These are phyloP conservation scores for Schizochytrium sp. DNA, from an alignment of 108 stramenopile species.

Conservation along the genomic window DNA sequence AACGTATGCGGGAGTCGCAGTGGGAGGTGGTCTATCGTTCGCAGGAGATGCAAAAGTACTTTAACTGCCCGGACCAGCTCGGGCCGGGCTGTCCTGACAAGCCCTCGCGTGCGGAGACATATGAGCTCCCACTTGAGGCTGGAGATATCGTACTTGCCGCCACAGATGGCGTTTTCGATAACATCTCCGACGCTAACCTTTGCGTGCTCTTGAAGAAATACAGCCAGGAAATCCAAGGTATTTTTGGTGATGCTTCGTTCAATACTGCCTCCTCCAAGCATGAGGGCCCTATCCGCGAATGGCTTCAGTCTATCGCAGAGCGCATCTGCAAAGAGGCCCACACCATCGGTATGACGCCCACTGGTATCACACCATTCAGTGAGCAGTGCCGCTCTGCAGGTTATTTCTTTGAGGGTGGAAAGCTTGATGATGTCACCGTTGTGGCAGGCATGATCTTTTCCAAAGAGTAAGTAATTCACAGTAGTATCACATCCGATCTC, in stretches of 20 bases:
- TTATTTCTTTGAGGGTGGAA: conserved; percentile 23
- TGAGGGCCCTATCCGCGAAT: background rate
- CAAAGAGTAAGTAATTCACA: background rate
- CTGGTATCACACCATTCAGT: conserved; percentile 26
- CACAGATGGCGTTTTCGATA: conserved; percentile 67
- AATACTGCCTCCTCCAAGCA: background rate
- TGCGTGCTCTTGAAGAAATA: conserved; percentile 60
- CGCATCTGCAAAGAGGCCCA: conserved; percentile 50
- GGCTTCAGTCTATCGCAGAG: conserved; percentile 9
- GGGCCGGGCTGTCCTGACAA: conserved; percentile 43
- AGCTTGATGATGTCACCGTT: conserved; percentile 48
- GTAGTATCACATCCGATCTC: too few relatives aligned
- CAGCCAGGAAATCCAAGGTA: background rate
- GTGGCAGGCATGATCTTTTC: background rate
- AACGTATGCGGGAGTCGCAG: background rate
- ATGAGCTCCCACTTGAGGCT: conserved; percentile 48
- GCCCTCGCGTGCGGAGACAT: conserved; percentile 63
- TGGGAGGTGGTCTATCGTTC: conserved; percentile 58
- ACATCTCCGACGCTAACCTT: conserved; percentile 60
- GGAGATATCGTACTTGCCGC: conserved; percentile 65
- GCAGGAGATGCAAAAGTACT: conserved; percentile 22
- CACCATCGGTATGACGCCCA: background rate
- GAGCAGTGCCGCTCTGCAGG: conserved; percentile 2
- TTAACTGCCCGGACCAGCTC: conserved; percentile 60
- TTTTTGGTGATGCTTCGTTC: background rate